These are phyloP conservation scores for Cyclocybe cylindracea DNA, from an alignment of 768 basidiomycete genomes.

Conservation along the genomic window DNA sequence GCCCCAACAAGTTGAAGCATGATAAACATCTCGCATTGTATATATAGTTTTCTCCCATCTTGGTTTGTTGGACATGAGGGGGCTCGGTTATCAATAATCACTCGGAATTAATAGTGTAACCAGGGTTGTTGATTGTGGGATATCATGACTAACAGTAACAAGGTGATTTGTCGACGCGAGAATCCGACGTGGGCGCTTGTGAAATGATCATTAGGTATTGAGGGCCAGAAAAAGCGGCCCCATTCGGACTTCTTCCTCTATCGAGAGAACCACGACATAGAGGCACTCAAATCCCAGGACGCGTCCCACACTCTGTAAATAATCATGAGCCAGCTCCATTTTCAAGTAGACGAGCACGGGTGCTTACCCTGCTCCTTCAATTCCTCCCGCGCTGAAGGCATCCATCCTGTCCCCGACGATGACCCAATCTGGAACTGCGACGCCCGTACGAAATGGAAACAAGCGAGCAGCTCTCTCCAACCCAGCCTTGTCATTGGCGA, in stretches of 20 bases:
- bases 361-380: constrained; percentile 75
- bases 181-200: too few relatives aligned
- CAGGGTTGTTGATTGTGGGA: too few relatives aligned
- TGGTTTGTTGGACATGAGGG: too few relatives aligned
- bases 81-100: too few relatives aligned
- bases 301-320: constrained; percentile 30
- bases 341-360: neutral
- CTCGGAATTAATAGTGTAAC: too few relatives aligned
- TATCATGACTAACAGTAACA: too few relatives aligned
- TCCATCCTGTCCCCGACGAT: constrained; percentile 57
- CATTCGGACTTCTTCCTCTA: neutral
- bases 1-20: neutral
- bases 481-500: constrained; percentile 54
- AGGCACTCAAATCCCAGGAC: constrained; percentile 47
- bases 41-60: too few relatives aligned
- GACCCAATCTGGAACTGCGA: constrained; percentile 78
- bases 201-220: too few relatives aligned
- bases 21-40: too few relatives aligned
- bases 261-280: constrained; percentile 49
- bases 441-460: constrained; percentile 86
- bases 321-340: too few relatives aligned
- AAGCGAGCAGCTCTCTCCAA: constrained; percentile 70
- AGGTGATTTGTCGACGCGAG: too few relatives aligned
- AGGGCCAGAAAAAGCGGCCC: too few relatives aligned
- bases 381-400: constrained; percentile 65